A percentile compares a stretch with the other conserved stretches of the same genome.
Evolutionary conservation across 2,329 filamentous ascomycete genomes (phyloP).

Genomic region (Pezicula carpinea): DNA sequence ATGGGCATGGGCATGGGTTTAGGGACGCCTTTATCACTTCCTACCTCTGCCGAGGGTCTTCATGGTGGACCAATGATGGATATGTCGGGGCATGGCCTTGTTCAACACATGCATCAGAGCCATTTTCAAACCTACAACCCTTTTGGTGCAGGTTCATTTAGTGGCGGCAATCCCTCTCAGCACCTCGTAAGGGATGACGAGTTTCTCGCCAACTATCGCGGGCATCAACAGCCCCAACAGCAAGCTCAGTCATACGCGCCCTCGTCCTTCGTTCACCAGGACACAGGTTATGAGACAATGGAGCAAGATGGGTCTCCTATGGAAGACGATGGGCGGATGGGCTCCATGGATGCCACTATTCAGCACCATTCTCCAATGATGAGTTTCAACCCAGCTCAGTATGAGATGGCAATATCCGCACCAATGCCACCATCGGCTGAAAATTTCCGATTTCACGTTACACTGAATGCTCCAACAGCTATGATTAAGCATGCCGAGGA

Average conservation of each 20-base stretch:
- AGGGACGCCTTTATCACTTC: constrained; percentile 72
- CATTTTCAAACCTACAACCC: constrained; percentile 66
- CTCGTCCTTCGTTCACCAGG: constrained; percentile 74
- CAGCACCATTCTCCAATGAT: constrained; percentile 57
- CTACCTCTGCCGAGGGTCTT: constrained; percentile 60
- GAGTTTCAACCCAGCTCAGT: constrained; percentile 49
- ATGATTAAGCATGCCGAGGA: constrained; percentile 90
- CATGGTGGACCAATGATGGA: constrained; percentile 59
- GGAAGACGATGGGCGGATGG: constrained; percentile 50
- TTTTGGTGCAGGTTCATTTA: constrained; percentile 47
- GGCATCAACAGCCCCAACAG: constrained; percentile 35
- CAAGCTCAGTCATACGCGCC: constrained; percentile 58
- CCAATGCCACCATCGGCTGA: constrained; percentile 52
- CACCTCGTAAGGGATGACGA: constrained; percentile 10
- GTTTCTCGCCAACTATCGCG: constrained; percentile 28
- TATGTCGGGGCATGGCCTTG: constrained; percentile 54
- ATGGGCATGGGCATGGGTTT: constrained; percentile 59
- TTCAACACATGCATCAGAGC: constrained; percentile 42
- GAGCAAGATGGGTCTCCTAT: constrained; percentile 69
- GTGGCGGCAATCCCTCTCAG: not conserved
- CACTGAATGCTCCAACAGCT: constrained; percentile 87
- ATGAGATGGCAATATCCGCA: constrained; percentile 40
- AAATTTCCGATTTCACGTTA: constrained; percentile 85
- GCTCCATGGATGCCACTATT: constrained; percentile 55
- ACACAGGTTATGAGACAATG: constrained; percentile 76